A percentile compares a stretch with the other conserved stretches of the same genome.
Evolutionary conservation across 1,284 basidiomycete species (phyloP).

Genomic region (Trichosporon ovoides): DNA sequence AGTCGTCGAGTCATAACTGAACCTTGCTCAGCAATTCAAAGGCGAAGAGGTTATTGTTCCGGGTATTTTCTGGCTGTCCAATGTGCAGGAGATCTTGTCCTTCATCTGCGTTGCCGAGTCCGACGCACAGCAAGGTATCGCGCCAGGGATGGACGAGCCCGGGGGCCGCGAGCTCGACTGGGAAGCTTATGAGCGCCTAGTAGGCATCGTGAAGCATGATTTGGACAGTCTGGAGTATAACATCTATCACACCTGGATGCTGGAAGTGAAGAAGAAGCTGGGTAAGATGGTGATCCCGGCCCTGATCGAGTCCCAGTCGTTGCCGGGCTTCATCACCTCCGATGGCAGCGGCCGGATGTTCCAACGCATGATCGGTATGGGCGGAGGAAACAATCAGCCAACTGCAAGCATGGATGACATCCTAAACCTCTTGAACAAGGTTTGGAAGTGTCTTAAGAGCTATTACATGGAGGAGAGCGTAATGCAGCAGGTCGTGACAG

Average conservation of each 20-base stretch:
- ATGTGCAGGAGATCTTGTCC: constrained; percentile 99
- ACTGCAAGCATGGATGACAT: constrained; percentile 99
- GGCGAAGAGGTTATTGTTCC: constrained; percentile 94
- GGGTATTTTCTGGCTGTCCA: constrained; percentile 98
- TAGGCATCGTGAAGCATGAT: constrained; percentile 97
- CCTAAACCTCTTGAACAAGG: constrained; percentile 91
- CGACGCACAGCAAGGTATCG: constrained; percentile 96
- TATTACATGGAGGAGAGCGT: constrained; percentile 99
- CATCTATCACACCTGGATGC: constrained; percentile 99
- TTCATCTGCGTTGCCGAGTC: constrained; percentile 98
- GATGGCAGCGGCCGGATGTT: constrained; percentile 86
- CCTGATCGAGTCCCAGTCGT: constrained; percentile 91
- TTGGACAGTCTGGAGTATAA: constrained; percentile 98
- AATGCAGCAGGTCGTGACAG: constrained; percentile 92
- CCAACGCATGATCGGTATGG: constrained; percentile 72
- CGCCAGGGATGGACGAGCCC: constrained; percentile 95
- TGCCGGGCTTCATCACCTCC: constrained; percentile 95
- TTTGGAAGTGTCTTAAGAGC: constrained; percentile 97
- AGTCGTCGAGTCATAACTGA: not conserved
- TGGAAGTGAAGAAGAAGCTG: constrained; percentile 94
- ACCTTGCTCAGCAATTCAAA: constrained; percentile 57
- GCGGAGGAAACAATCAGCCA: constrained; percentile 67
- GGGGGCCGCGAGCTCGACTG: constrained; percentile 90
- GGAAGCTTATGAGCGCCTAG: constrained; percentile 93
- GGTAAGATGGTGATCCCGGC: constrained; percentile 99